Percentiles rank a stretch among this genome's conserved stretches.
Conservation (phyloP, 2,329 filamentous ascomycete species). For the Gnomoniopsis smithogilvyi region DNA sequence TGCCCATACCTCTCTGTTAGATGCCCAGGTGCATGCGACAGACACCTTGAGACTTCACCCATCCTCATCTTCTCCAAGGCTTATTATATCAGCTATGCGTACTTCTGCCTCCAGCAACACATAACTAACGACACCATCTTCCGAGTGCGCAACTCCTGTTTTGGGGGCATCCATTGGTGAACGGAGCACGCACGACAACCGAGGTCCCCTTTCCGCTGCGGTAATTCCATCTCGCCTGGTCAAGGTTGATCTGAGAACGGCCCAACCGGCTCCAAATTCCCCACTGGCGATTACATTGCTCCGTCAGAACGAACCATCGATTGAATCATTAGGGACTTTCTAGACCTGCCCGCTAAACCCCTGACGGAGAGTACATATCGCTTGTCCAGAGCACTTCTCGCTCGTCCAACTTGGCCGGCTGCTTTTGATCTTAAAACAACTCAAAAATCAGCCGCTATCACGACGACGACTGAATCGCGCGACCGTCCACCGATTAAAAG, state of each 20-base stretch:
- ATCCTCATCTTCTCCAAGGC: background rate
- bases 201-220: conserved; percentile 4
- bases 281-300: conserved; percentile 9
- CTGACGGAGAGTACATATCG: background rate
- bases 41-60: background rate
- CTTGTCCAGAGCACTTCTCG: background rate
- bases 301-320: conserved; percentile 1
- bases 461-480: background rate
- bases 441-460: background rate
- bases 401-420: background rate
- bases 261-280: conserved; percentile 16
- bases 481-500: background rate
- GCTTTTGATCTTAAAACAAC: conserved; percentile 7
- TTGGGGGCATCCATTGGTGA: background rate
- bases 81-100: too few relatives aligned
- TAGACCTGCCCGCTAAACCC: background rate
- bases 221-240: conserved; percentile 13
- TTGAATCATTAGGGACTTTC: background rate
- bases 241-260: conserved; percentile 11
- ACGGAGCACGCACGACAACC: background rate
- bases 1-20: background rate
- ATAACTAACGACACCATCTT: background rate
- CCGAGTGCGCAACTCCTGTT: background rate
- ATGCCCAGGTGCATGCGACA: background rate
- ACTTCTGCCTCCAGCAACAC: background rate